A percentile compares a stretch with the other conserved stretches of the same genome.
These are phyloP conservation scores for Trichoderma harzianum DNA, from an alignment of 2,329 filamentous ascomycete species.

Conservation along the genomic window DNA sequence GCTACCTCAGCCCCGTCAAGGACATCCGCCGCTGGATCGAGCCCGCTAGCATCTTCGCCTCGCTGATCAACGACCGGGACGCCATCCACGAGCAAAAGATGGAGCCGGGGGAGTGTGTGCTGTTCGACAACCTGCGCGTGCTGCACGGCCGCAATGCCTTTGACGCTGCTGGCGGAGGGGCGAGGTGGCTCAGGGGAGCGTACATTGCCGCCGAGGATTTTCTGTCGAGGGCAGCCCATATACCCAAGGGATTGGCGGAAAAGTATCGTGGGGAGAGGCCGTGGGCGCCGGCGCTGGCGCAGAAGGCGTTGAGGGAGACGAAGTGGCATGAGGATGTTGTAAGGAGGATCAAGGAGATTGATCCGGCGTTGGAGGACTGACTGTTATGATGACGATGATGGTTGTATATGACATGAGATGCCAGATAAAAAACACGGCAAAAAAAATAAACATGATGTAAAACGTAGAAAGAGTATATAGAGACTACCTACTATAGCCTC, in stretches of 20 bases:
- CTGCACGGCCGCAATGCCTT: constrained; percentile 80
- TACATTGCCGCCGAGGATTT: constrained; percentile 64
- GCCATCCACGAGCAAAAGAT: constrained; percentile 70
- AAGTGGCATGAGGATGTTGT: constrained; percentile 29
- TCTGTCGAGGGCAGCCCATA: constrained; percentile 33
- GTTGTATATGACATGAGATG: neutral
- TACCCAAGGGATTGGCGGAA: constrained; percentile 28
- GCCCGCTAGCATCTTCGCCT: constrained; percentile 55
- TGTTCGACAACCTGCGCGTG: constrained; percentile 89
- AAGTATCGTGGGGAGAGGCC: constrained; percentile 23
- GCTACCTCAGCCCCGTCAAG: constrained; percentile 32
- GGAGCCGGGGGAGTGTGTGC: constrained; percentile 77
- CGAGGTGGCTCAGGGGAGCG: constrained; percentile 79
- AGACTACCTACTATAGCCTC: neutral
- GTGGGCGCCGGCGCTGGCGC: constrained; percentile 29
- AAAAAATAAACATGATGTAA: neutral
- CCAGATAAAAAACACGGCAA: neutral
- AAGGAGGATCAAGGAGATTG: constrained; percentile 24
- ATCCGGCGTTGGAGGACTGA: neutral
- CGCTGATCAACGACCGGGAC: constrained; percentile 52
- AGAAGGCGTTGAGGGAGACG: constrained; percentile 25
- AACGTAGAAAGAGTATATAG: neutral
- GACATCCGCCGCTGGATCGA: constrained; percentile 42
- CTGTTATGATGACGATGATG: neutral
- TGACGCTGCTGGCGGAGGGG: constrained; percentile 56